Evolutionary conservation across 306 rosid species (phyloP).

Genomic region (Cotoneaster glaucophyllus): DNA sequence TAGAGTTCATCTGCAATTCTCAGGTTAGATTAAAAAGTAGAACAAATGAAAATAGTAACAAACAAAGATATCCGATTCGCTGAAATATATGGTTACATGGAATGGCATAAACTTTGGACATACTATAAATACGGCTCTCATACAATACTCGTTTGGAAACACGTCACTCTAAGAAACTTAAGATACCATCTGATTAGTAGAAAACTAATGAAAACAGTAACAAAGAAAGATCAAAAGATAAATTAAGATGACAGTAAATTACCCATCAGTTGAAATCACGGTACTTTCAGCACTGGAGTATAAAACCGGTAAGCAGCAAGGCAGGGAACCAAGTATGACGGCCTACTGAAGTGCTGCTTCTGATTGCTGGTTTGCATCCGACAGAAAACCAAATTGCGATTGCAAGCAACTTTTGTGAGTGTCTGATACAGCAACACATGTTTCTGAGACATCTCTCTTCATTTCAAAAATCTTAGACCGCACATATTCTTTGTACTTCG

Average conservation of each 20-base stretch:
- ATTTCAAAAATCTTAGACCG: conserved; percentile 51
- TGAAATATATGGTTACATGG: background rate
- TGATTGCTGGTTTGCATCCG: background rate
- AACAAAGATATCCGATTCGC: background rate
- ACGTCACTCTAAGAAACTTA: too few relatives aligned
- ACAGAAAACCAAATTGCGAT: conserved; percentile 19
- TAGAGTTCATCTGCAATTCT: too few relatives aligned
- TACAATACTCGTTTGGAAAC: background rate
- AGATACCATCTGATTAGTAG: background rate
- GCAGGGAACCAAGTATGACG: background rate
- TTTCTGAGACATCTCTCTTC: conserved; percentile 48
- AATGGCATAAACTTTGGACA: background rate
- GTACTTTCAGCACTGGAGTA: background rate
- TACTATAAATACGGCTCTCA: background rate
- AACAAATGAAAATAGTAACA: too few relatives aligned
- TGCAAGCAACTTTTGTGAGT: conserved; percentile 37
- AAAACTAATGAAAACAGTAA: background rate
- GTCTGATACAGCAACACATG: conserved; percentile 47
- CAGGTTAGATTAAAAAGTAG: too few relatives aligned
- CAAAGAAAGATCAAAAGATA: background rate
- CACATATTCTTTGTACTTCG: conserved; percentile 50
- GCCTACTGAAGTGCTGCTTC: background rate
- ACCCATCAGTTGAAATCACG: background rate
- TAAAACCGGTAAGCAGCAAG: background rate
- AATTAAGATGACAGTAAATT: background rate